Evolutionary conservation across 116 monocot species (phyloP), one percentile per base, ranked within the genome.

Genomic region (Zostera marina): DNA sequence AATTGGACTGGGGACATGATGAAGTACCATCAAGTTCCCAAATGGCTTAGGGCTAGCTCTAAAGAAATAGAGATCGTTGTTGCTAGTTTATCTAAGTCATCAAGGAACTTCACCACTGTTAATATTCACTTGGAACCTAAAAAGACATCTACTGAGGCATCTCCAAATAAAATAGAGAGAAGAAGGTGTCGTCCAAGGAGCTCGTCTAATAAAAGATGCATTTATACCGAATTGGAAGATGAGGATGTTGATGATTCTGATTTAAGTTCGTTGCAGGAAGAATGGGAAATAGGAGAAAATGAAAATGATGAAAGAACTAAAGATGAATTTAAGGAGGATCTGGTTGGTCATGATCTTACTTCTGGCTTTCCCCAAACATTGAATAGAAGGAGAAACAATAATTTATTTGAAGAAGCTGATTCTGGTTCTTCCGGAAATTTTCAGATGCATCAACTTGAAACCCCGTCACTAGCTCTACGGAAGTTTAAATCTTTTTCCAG

Each of bases 401-500:
- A 41, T 59, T 57, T 58, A 5, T 65, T 70, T 70, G 92, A 83
- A 55, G 83, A 92, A 59, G 80, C 76, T 68, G 74, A 73, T 11
- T 93, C 92, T 20, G 93, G 88, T 22, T 88, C 88, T 62, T 87
- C 83, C 59, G 83, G 76, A 60, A 81, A 79, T 25, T 74, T 69
- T 67, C 76, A 66, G 46, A 63, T 76, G 67, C 61, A 45, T 44
- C 76, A 72, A 47, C 54, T 75, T 63, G 63, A 60, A 19, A 82
- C 80, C 42, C 79, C 92, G 26, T 80, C 89, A 17, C 32, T 32
- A 32, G 61, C 72, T 26, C 84, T 75, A 64, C 81, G 75, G 63
- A 93, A 93, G 48, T 87, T 93, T 67, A 81, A 81, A 53, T 93
- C 88, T 42, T 77, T 93, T 52, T 87, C 93, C 58, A 84, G 81